Evolutionary conservation across 2,329 filamentous ascomycete genomes (phyloP), one percentile per base, ranked within the genome.

Genomic region (Amesomyces nigricolor): DNA sequence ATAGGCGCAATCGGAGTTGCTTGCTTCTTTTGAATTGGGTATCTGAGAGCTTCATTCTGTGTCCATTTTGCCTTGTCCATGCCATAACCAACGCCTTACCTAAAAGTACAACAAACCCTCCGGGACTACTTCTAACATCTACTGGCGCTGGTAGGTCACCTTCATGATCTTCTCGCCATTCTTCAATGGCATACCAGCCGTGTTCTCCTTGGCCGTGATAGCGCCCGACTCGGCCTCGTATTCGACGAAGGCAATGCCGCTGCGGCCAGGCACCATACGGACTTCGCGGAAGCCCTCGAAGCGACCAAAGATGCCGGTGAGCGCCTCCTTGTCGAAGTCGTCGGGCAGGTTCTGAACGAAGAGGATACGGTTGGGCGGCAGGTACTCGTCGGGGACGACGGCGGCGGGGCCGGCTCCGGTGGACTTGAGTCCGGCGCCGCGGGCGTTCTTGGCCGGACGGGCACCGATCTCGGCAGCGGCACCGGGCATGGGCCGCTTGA

Each of bases 281-380:
- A 96, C 89, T 75, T 99, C 94, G 68, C 87, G 87, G 77, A 99
- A 96, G 26, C 92, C 92, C 60, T 95, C 89, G 74, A 95, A 99
- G 47, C 88, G 85, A 49, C 85, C 83, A 73, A 97, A 99, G 59
- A 97, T 84, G 32, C 80, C 78, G 0, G 85, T 87, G 53, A 99
- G 81, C 22, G 79, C 82, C 61, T 95, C 91, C 66, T 89, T 83
- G 70, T 88, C 88, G 72, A 88, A 90, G 61, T 90, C 88, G 61
- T 92, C 89, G 8, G 94, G 91, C 37, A 99, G 74, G 65, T 97
- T 92, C 75, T 95, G 90, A 58, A 97, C 77, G 74, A 97, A 95
- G 37, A 99, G 81, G 63, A 91, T 95, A 76, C 96, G 96, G 81
- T 97, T 97, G 37, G 94, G 92, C 4, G 92, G 92, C 4, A 97